Base-by-base conservation (phyloP, 73 alveolate genomes). In the Paramecium octaurelia region DNA sequence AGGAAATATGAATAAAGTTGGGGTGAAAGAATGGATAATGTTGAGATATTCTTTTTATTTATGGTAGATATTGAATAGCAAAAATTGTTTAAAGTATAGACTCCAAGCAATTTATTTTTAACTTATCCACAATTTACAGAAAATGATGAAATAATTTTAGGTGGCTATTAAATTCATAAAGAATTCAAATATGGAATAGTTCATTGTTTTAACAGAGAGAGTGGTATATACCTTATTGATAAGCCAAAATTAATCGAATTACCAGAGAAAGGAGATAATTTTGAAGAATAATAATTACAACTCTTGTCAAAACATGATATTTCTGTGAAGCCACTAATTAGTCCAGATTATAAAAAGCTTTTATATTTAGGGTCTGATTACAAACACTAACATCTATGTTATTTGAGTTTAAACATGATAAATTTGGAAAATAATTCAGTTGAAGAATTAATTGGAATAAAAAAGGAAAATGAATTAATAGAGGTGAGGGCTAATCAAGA, bases 181-280 rank as follows among this genome's bases (percentile, higher is more conserved):
- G 94, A 89, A 73, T 89, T 89, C 38, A 89, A 71, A 34, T 89
- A 89, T 89, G 94, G 94, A 29, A 89, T 89, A 27, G 73, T 89
- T 35, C 94, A 89, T 71, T 89, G 94, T 42, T 89, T 89, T 48
- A 89, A 89, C 24, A 69, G 94, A 29, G 31, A 27, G 8, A 44
- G 88, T 21, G 91, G 64, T 3, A 48, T 89, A 14, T 89, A 70
- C 29, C 24, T 71, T 18, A 38, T 89, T 8, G 91, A 89, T 3
- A 10, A 89, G 1, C 90, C 92, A 24, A 23, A 60, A 64, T 35
- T 77, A 16, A 20, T 64, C 18, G 93, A 87, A 18, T 73, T 64
- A 36, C 60, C 86, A 2, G 75, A 89, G 5, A 40, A 64, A 89
- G 92, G 77, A 89, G 84, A 59, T 29, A 64, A 9, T 35, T 1